A percentile compares a stretch with the other conserved stretches of the same genome.
phyloP scores from a whole-genome alignment of 805 yeast genomes.

The Starmerella ratchasimensis region DNA sequence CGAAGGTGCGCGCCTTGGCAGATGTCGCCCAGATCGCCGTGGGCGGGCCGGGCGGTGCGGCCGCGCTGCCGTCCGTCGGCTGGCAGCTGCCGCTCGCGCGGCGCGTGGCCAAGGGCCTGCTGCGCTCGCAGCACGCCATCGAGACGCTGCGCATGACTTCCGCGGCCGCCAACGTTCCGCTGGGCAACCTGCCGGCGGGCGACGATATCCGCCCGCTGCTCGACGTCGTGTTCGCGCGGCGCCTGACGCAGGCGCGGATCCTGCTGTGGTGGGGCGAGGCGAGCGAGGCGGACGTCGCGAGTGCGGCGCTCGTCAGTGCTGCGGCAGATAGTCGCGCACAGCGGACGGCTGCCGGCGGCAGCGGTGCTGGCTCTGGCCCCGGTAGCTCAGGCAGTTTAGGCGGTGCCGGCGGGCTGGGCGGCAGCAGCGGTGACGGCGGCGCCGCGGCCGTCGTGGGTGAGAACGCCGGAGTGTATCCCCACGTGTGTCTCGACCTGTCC shows the following conservation, averaged over 20 bases:
- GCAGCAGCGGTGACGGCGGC: neutral
- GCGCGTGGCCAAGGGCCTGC: slow-evolving; percentile 52
- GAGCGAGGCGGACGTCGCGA: too few relatives aligned
- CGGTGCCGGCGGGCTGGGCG: slow-evolving; percentile 31
- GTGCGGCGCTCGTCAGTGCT: too few relatives aligned
- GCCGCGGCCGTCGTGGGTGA: neutral
- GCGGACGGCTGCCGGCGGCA: too few relatives aligned
- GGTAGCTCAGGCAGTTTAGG: too few relatives aligned
- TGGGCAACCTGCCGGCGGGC: slow-evolving; percentile 61
- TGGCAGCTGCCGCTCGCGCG: slow-evolving; percentile 38
- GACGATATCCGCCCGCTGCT: slow-evolving; percentile 66
- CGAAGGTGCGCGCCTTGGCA: slow-evolving; percentile 8
- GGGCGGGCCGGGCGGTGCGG: neutral
- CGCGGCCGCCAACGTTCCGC: slow-evolving; percentile 63
- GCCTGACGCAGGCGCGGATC: slow-evolving; percentile 46
- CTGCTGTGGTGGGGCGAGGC: slow-evolving; percentile 86
- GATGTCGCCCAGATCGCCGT: slow-evolving; percentile 10
- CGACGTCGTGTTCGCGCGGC: slow-evolving; percentile 77
- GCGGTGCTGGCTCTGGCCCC: too few relatives aligned
- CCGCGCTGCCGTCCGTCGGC: slow-evolving; percentile 15
- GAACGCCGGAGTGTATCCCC: slow-evolving; percentile 59
- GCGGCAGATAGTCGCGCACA: too few relatives aligned
- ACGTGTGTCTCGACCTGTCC: slow-evolving; percentile 64
- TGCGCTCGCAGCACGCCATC: slow-evolving; percentile 63
- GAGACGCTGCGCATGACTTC: slow-evolving; percentile 51